These are phyloP conservation scores for Gardenia jasminoides DNA, from an alignment of 257 asterid species.

Conservation along the genomic window DNA sequence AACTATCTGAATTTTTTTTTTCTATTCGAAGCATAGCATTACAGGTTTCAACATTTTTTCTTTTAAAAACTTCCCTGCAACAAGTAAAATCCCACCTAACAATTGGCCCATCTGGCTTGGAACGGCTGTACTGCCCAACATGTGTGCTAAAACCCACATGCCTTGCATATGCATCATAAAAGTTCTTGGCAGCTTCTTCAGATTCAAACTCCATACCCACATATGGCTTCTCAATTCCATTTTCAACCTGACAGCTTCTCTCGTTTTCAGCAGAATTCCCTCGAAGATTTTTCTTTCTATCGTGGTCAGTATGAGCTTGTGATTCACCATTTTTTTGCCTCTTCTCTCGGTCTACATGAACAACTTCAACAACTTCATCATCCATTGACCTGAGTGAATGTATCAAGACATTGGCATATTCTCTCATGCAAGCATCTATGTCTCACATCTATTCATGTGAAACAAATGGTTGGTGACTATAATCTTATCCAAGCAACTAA, in stretches of 20 bases:
- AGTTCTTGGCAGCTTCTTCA: slow-evolving; percentile 68
- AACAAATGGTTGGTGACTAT: neutral
- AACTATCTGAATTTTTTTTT: slow-evolving; percentile 41
- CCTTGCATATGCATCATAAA: slow-evolving; percentile 65
- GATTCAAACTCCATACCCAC: slow-evolving; percentile 74
- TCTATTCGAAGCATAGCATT: slow-evolving; percentile 64
- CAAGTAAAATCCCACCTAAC: slow-evolving; percentile 64
- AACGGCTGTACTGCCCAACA: slow-evolving; percentile 56
- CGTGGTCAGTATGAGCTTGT: slow-evolving; percentile 29
- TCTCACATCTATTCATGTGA: neutral
- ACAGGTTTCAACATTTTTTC: slow-evolving; percentile 62
- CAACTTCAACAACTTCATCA: slow-evolving; percentile 42
- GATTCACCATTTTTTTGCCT: slow-evolving; percentile 41
- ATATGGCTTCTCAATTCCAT: slow-evolving; percentile 47
- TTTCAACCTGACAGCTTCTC: slow-evolving; percentile 35
- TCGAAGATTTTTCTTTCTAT: slow-evolving; percentile 31
- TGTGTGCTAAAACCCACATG: slow-evolving; percentile 61
- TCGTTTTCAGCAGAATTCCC: slow-evolving; percentile 35
- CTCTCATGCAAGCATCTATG: neutral
- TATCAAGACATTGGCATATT: neutral
- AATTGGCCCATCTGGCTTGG: slow-evolving; percentile 63
- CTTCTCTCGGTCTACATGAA: slow-evolving; percentile 40
- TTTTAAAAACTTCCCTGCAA: slow-evolving; percentile 56
- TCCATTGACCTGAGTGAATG: neutral
- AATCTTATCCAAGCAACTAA: neutral